These are phyloP conservation scores for Leavenworthia alabamica DNA, from an alignment of 345 rosid genomes.

Conservation along the genomic window DNA sequence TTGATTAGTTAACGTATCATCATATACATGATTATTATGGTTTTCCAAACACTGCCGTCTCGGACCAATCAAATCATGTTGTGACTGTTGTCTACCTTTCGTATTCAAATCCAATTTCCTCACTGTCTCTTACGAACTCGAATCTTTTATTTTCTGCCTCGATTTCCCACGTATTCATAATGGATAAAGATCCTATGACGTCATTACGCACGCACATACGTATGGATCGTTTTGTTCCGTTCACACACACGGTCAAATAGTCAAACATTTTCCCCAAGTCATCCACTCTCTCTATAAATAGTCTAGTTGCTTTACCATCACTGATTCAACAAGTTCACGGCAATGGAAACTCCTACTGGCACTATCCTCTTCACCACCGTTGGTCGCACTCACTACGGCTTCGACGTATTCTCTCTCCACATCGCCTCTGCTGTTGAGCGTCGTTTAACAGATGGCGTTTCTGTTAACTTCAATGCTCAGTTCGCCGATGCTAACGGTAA, in stretches of 20 bases:
- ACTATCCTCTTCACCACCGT: slow-evolving; percentile 62
- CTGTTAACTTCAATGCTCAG: slow-evolving; percentile 76
- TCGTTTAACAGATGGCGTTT: slow-evolving; percentile 62
- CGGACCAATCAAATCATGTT: not conserved
- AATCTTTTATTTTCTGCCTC: slow-evolving; percentile 5
- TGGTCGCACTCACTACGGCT: slow-evolving; percentile 64
- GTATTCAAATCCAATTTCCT: slow-evolving; percentile 4
- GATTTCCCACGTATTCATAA: not conserved
- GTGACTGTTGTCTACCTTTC: not conserved
- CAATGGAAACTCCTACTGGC: slow-evolving; percentile 53
- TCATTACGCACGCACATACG: slow-evolving; percentile 29
- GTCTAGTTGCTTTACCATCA: not conserved
- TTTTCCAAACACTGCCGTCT: not conserved
- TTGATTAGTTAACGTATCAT: not conserved
- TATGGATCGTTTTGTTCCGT: slow-evolving; percentile 8
- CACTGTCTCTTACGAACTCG: not conserved
- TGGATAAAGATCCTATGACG: slow-evolving; percentile 23
- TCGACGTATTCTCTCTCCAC: slow-evolving; percentile 58
- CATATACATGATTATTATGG: not conserved
- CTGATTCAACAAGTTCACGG: not conserved
- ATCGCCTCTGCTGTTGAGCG: slow-evolving; percentile 26
- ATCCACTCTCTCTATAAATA: slow-evolving; percentile 4
- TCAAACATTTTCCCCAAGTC: not conserved
- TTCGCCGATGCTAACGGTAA: slow-evolving; percentile 32
- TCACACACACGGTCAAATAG: slow-evolving; percentile 12